Evolutionary conservation across 352 stramenopile species (phyloP).

Genomic region (Phytophthora multivora): DNA sequence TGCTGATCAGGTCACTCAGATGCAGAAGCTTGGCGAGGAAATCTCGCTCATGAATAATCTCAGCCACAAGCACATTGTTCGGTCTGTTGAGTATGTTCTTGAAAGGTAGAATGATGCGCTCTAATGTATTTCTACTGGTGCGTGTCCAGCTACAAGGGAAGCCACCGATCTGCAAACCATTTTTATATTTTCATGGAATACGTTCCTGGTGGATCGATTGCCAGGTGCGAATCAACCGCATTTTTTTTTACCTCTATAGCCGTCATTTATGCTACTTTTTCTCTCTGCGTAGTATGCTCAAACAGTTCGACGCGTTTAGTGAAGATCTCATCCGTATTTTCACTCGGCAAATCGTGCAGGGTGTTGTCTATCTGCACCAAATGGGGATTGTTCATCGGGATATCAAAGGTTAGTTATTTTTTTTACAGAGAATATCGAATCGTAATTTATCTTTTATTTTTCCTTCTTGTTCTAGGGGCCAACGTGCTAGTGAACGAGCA

Average conservation of each 20-base stretch:
- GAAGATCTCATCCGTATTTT: slow-evolving; percentile 91
- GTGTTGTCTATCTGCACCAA: slow-evolving; percentile 92
- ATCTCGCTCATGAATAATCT: slow-evolving; percentile 96
- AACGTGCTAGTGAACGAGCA: slow-evolving; percentile 91
- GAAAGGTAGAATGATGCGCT: neutral
- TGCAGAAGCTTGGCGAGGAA: slow-evolving; percentile 87
- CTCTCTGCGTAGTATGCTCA: slow-evolving; percentile 74
- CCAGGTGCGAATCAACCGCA: slow-evolving; percentile 43
- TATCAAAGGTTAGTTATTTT: slow-evolving; percentile 80
- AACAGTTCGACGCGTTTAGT: slow-evolving; percentile 94
- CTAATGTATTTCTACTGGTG: slow-evolving; percentile 22
- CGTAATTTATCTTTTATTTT: neutral
- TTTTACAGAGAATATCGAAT: neutral
- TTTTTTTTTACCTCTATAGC: neutral
- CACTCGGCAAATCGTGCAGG: slow-evolving; percentile 90
- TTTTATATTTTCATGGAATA: slow-evolving; percentile 98
- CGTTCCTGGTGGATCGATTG: slow-evolving; percentile 92
- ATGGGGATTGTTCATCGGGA: slow-evolving; percentile 94
- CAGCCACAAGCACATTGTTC: slow-evolving; percentile 95
- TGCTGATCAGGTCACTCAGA: slow-evolving; percentile 58
- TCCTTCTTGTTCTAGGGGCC: slow-evolving; percentile 41
- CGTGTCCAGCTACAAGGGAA: slow-evolving; percentile 76
- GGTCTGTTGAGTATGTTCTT: slow-evolving; percentile 46
- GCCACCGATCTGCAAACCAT: slow-evolving; percentile 67
- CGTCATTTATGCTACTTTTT: slow-evolving; percentile 1